phyloP scores from a whole-genome alignment of 306 rosid genomes.

The Quercus suber region DNA sequence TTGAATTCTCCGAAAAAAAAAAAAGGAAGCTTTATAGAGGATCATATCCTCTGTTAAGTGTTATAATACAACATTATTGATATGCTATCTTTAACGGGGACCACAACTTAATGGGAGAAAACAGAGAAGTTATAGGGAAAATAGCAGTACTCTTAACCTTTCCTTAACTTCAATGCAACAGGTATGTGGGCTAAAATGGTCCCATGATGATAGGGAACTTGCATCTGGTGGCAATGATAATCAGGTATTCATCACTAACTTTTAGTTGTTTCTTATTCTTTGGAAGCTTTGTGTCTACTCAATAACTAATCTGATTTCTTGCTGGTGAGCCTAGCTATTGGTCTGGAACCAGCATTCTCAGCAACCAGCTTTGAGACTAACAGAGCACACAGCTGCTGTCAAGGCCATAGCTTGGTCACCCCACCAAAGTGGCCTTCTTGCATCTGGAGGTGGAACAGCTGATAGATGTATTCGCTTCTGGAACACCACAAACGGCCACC shows the following conservation, averaged over 20 bases:
- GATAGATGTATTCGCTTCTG: conserved; percentile 98
- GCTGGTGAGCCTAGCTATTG: conserved; percentile 56
- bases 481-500: conserved; percentile 97
- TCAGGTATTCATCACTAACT: conserved; percentile 45
- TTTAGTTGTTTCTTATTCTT: neutral
- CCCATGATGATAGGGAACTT: conserved; percentile 92
- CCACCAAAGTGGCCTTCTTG: conserved; percentile 88
- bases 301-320: conserved; percentile 14
- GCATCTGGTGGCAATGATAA: conserved; percentile 99
- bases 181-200: conserved; percentile 98
- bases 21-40: neutral
- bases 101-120: no score
- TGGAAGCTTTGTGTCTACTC: neutral
- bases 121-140: no score
- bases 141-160: neutral
- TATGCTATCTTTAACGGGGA: no score
- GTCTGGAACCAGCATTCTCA: conserved; percentile 97
- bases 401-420: conserved; percentile 99
- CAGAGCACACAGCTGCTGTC: conserved; percentile 97
- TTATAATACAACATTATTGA: neutral
- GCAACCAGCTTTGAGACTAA: conserved; percentile 77
- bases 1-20: no score
- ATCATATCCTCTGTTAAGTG: neutral
- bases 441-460: conserved; percentile 98
- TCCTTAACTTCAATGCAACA: conserved; percentile 1